Conservation (phyloP, 164 flowering plant genomes). For the Umbellularia californica region DNA sequence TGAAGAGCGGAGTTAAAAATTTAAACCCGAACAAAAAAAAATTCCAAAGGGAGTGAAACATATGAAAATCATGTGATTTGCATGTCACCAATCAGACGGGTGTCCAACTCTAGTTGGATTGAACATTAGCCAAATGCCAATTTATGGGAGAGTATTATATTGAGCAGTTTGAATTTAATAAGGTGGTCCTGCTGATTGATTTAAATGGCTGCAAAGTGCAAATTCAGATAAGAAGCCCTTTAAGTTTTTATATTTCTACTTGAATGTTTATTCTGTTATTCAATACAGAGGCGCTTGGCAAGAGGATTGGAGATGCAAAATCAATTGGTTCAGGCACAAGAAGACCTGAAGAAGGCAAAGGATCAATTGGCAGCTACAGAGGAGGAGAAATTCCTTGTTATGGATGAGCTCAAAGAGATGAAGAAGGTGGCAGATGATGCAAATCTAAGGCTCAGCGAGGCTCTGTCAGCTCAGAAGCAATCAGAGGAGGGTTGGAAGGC, state of each 20-base stretch:
- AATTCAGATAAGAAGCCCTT: too few relatives aligned
- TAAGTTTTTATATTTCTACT: not conserved
- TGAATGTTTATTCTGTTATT: not conserved
- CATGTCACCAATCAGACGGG: too few relatives aligned
- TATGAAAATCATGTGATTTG: too few relatives aligned
- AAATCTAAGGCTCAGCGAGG: slow-evolving; percentile 29
- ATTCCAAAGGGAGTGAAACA: too few relatives aligned
- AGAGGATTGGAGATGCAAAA: slow-evolving; percentile 33
- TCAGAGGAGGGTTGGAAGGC: slow-evolving; percentile 10
- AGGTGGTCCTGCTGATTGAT: too few relatives aligned
- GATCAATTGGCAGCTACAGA: slow-evolving; percentile 27
- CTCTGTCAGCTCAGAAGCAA: slow-evolving; percentile 15
- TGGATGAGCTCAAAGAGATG: slow-evolving; percentile 38
- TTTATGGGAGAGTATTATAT: too few relatives aligned
- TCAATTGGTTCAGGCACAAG: slow-evolving; percentile 30
- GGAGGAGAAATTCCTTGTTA: slow-evolving; percentile 35
- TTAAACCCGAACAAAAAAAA: too few relatives aligned
- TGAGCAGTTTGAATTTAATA: too few relatives aligned
- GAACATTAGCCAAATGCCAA: too few relatives aligned
- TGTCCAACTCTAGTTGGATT: too few relatives aligned
- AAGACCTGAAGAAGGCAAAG: slow-evolving; percentile 30
- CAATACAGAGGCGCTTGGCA: slow-evolving; percentile 14
- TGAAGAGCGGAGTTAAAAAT: too few relatives aligned
- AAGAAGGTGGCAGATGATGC: slow-evolving; percentile 39
- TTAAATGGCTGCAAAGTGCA: too few relatives aligned